Evolutionary conservation across 1,284 basidiomycete genomes (phyloP), one percentile per base, ranked within the genome.

Genomic region (Ganoderma boninense): DNA sequence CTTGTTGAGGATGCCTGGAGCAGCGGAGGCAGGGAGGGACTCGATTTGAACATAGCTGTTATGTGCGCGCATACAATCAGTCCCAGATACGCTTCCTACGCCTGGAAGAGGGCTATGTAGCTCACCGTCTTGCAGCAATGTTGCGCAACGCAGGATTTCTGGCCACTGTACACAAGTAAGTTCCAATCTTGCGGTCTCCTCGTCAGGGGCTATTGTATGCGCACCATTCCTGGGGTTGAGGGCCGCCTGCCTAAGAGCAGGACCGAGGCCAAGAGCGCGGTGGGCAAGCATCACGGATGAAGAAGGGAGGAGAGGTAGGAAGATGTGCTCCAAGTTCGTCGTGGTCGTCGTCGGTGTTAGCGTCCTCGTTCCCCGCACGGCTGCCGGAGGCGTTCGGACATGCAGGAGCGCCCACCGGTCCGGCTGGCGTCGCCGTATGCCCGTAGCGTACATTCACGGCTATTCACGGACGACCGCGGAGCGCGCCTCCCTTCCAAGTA

Each of bases 1-100:
- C 74, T 89, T 81, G 86, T 99, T 97, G 73, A 99, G 86, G 73
- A 97, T 90, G 5, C 87, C 87, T 57, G 85, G 82, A 60, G 89
- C 85, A 1, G 89, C 87, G 0, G 89, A 84, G 1, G 90, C 85
- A 10, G 91, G 84, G 10, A 92, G 72, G 0, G 91, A 90, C 77
- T 93, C 82, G 0, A 90, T 93, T 77, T 93, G 88, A 40, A 95
- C 79, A 44, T 82, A 66, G 35, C 82, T 83, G 60, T 7, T 16
- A 7, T 29, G 35, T n/a, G 13, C 44, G 29, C 18, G 62, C 63
- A 56, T 64, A 42, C 29, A 42, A 18, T 46, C n/a, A 46, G 40
- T 40, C 57, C 4, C 57, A 8, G 14, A 16, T 1, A 49, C 26
- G 10, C n/a, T 13, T 10, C 5, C 7, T 43, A 43, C 5, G 13